These are phyloP conservation scores for Selenicereus undatus DNA, from an alignment of 148 eudicot genomes.

Conservation along the genomic window DNA sequence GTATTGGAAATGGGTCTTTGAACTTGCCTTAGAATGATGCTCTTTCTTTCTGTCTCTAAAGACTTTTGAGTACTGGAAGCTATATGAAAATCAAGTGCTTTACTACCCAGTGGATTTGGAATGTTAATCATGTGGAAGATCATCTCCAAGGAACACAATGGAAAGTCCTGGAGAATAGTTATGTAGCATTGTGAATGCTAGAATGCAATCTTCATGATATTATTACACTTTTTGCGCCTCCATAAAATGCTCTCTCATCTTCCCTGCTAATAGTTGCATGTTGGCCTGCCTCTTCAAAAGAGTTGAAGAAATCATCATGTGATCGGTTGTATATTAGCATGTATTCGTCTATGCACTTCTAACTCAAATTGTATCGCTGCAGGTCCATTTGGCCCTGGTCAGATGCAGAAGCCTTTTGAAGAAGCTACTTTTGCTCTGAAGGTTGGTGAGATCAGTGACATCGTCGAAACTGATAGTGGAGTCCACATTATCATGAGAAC, in stretches of 20 bases:
- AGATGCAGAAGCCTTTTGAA: constrained; percentile 98
- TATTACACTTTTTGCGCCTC: neutral
- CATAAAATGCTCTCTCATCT: neutral
- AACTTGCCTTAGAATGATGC: neutral
- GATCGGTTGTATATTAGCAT: neutral
- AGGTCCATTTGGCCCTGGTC: constrained; percentile 80
- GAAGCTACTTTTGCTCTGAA: constrained; percentile 81
- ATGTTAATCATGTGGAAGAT: neutral
- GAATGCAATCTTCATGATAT: neutral
- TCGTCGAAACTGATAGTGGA: constrained; percentile 96
- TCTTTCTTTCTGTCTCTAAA: neutral
- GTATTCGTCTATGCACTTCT: neutral
- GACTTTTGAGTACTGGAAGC: neutral
- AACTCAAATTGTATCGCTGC: constrained; percentile 17
- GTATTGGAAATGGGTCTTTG: neutral
- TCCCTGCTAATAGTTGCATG: neutral
- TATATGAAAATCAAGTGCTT: neutral
- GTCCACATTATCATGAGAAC: constrained; percentile 87
- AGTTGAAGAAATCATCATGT: neutral
- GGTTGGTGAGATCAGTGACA: constrained; percentile 83
- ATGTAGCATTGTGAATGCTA: neutral
- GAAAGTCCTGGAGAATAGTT: neutral
- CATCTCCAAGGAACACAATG: neutral
- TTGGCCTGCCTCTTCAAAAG: neutral
- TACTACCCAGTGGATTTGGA: neutral